These are phyloP conservation scores for Agaricus subrufescens DNA, from an alignment of 768 basidiomycete species.

Conservation along the genomic window DNA sequence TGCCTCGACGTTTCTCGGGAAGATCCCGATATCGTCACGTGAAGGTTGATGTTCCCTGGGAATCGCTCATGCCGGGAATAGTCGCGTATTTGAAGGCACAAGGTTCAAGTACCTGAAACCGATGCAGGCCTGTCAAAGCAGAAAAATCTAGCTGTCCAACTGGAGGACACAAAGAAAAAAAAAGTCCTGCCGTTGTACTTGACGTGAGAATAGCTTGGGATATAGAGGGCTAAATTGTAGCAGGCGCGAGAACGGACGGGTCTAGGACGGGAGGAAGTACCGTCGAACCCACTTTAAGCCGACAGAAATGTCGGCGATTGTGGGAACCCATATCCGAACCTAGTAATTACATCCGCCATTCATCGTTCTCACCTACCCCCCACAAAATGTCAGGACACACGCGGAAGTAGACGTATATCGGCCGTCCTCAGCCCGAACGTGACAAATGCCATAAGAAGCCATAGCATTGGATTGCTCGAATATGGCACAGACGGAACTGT, in stretches of 20 bases:
- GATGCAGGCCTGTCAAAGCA: not conserved
- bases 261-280: not conserved
- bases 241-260: not conserved
- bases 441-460: too few relatives aligned
- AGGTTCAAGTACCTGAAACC: not conserved
- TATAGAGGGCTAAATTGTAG: conserved; percentile 2
- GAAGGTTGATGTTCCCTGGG: not conserved
- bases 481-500: too few relatives aligned
- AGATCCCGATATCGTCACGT: not conserved
- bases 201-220: conserved; percentile 5
- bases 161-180: not conserved
- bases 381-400: too few relatives aligned
- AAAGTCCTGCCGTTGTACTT: not conserved
- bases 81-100: not conserved
- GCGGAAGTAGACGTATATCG: too few relatives aligned
- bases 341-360: not conserved
- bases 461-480: too few relatives aligned
- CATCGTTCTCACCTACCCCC: too few relatives aligned
- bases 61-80: not conserved
- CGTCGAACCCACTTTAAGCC: not conserved
- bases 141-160: not conserved
- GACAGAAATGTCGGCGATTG: not conserved
- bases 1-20: not conserved
- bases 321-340: not conserved
- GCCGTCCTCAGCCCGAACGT: too few relatives aligned